phyloP scores from a whole-genome alignment of 148 eudicot genomes.

The Tetragonia tetragonoides region DNA sequence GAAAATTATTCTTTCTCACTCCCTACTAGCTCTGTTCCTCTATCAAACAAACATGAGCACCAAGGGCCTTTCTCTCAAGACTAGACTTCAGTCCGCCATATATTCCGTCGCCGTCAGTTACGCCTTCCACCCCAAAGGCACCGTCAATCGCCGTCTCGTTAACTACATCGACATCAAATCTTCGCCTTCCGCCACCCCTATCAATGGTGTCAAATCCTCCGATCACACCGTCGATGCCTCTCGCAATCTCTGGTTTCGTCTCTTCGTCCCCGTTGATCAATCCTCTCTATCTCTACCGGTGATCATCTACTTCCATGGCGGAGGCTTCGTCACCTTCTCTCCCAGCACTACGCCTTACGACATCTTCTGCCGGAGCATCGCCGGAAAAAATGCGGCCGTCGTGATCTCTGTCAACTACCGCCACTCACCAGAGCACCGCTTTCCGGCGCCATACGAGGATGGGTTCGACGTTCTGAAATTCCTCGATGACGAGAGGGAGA shows the following conservation, averaged over 20 bases:
- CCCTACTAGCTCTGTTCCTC: too few relatives aligned
- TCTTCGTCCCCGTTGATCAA: slow-evolving; percentile 5
- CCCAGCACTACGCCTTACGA: slow-evolving; percentile 25
- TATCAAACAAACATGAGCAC: slow-evolving; percentile 4
- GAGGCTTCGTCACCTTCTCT: slow-evolving; percentile 33
- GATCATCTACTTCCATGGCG: slow-evolving; percentile 45
- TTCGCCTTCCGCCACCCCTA: slow-evolving; percentile 21
- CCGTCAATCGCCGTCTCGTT: slow-evolving; percentile 39
- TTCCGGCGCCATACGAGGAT: slow-evolving; percentile 34
- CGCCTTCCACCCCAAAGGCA: slow-evolving; percentile 23
- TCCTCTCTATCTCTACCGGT: slow-evolving; percentile 22
- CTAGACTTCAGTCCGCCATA: neutral
- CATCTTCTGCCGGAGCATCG: slow-evolving; percentile 35
- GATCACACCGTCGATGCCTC: slow-evolving; percentile 32
- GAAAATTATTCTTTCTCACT: too few relatives aligned
- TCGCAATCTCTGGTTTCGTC: slow-evolving; percentile 27
- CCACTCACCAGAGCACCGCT: slow-evolving; percentile 37
- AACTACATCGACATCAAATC: slow-evolving; percentile 22
- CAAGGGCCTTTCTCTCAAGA: slow-evolving; percentile 13
- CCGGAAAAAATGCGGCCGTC: slow-evolving; percentile 17
- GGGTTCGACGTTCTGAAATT: slow-evolving; percentile 31
- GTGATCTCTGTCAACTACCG: slow-evolving; percentile 46
- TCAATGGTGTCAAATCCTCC: slow-evolving; percentile 24
- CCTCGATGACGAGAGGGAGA: slow-evolving; percentile 23
- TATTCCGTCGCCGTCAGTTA: neutral